These are phyloP conservation scores for Lanmaoa pseudosensibilis DNA, from an alignment of 768 basidiomycete species.

Conservation along the genomic window DNA sequence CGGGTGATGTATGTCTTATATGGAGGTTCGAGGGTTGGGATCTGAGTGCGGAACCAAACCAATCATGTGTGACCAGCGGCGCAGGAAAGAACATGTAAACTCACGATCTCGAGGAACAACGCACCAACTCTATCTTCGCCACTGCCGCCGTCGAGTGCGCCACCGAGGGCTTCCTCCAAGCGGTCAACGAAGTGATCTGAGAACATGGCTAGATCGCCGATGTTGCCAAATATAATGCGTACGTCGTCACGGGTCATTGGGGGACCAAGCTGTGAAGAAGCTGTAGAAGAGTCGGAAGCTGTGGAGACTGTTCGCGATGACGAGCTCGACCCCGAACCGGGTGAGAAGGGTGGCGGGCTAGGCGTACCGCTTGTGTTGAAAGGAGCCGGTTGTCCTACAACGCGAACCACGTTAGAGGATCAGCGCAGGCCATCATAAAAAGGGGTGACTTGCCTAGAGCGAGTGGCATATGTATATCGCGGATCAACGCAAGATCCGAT, in stretches of 20 bases:
- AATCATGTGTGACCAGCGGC: not conserved
- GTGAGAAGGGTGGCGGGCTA: slow-evolving; percentile 28
- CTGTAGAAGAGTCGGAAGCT: slow-evolving; percentile 50
- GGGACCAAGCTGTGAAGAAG: slow-evolving; percentile 48
- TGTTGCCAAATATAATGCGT: slow-evolving; percentile 73
- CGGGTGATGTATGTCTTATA: slow-evolving; percentile 82
- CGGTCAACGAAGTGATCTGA: slow-evolving; percentile 64
- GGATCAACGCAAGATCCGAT: slow-evolving; percentile 76
- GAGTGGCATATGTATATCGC: slow-evolving; percentile 75
- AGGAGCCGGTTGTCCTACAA: slow-evolving; percentile 41
- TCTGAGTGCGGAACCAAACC: slow-evolving; percentile 39
- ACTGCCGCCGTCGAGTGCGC: slow-evolving; percentile 56
- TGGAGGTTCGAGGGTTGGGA: slow-evolving; percentile 65
- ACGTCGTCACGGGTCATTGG: slow-evolving; percentile 75
- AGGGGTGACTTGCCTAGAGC: slow-evolving; percentile 59
- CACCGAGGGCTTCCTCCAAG: slow-evolving; percentile 66
- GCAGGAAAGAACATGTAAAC: slow-evolving; percentile 29
- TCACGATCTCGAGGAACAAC: slow-evolving; percentile 67
- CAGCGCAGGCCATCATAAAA: slow-evolving; percentile 1
- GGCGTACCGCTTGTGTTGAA: slow-evolving; percentile 32
- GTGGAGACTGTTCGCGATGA: slow-evolving; percentile 43
- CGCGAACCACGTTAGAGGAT: slow-evolving; percentile 11
- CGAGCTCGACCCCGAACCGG: slow-evolving; percentile 37
- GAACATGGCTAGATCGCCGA: slow-evolving; percentile 71
- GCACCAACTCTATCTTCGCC: slow-evolving; percentile 72